Evolutionary conservation across 139 green algal genomes (phyloP).

Genomic region (Coelastrella sp.): DNA sequence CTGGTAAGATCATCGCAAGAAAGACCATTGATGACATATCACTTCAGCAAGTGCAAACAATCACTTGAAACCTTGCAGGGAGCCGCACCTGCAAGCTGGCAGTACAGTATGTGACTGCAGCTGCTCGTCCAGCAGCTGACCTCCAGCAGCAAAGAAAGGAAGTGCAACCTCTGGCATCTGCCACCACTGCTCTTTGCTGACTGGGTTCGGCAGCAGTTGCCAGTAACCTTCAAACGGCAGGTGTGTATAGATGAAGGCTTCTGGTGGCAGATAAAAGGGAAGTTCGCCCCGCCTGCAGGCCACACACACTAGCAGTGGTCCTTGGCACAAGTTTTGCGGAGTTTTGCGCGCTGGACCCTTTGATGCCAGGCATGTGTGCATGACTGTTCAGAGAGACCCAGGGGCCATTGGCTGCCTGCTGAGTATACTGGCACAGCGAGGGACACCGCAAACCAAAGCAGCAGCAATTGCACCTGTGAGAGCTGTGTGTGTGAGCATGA

Average conservation of each 20-base stretch:
- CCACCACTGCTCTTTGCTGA: slow-evolving; percentile 58
- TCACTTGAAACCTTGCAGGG: not conserved
- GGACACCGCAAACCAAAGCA: not conserved
- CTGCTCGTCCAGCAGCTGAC: slow-evolving; percentile 8
- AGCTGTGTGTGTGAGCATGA: not conserved
- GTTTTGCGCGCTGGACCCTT: too few relatives aligned
- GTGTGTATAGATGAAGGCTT: slow-evolving; percentile 69
- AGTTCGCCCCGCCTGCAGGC: not conserved
- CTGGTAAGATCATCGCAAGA: too few relatives aligned
- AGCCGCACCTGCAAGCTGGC: slow-evolving; percentile 19
- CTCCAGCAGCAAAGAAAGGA: slow-evolving; percentile 27
- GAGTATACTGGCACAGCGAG: too few relatives aligned
- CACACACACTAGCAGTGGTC: not conserved
- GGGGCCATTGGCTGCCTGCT: too few relatives aligned
- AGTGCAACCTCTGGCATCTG: slow-evolving; percentile 53
- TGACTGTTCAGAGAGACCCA: too few relatives aligned
- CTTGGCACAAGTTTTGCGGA: too few relatives aligned
- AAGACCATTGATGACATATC: too few relatives aligned
- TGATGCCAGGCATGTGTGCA: too few relatives aligned
- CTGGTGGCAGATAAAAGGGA: slow-evolving; percentile 66
- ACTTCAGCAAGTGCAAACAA: too few relatives aligned
- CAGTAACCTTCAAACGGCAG: slow-evolving; percentile 69
- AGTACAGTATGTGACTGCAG: slow-evolving; percentile 21
- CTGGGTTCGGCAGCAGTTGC: slow-evolving; percentile 65
- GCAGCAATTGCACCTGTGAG: not conserved